Base-by-base conservation (phyloP, 768 basidiomycete species). In the Rhodocollybia butyracea region DNA sequence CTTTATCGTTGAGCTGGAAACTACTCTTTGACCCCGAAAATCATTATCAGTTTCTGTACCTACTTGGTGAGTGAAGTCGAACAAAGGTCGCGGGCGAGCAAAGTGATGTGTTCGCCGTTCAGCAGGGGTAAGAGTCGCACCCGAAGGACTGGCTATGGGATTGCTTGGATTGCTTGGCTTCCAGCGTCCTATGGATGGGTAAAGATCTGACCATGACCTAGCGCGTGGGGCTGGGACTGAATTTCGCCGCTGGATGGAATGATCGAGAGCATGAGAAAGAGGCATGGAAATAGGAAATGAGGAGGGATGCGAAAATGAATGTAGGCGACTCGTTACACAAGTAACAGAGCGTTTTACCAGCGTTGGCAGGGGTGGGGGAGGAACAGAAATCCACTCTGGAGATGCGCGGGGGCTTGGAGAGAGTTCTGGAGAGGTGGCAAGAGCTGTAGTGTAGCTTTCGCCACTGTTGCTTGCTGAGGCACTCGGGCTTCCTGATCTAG, bases 361-460 rank as follows among this genome's bases (percentile, higher is more conserved):
- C 60, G 72, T 74, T 50, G 74, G 69, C 21, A 81, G 81, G 34
- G 83, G 82, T 11, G 83, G 83, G 26, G 82, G 82, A 26, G 81
- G 83, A 10, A 78, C 81, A 13, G 82, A 77, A 40, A 76, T 80
- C 82, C 83, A 83, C 46, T 76, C 81, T 41, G 82, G 81, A 3
- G 78, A 50, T 17, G 68, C 32, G 39, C 29, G 26, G 39, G 22
- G 19, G 36, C 30, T 36, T 5, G 45, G 34, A 31, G 51, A 30
- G 8, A 5, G 21, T 13, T 54, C 53, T 13, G 64, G 65, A 51
- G 64, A 63, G 19, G 68, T 60, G 19, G 57, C 59, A 15, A 62
- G 60, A 17, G 67, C 64, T 3, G 66, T 64, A 24, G 58, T 61
- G 45, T 55, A 54, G 19, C 31, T 55, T 40, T 56, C 59, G 12